Evolutionary conservation across 805 yeast genomes (phyloP), one percentile per base, ranked within the genome.

Genomic region (Yarrowia sp.): DNA sequence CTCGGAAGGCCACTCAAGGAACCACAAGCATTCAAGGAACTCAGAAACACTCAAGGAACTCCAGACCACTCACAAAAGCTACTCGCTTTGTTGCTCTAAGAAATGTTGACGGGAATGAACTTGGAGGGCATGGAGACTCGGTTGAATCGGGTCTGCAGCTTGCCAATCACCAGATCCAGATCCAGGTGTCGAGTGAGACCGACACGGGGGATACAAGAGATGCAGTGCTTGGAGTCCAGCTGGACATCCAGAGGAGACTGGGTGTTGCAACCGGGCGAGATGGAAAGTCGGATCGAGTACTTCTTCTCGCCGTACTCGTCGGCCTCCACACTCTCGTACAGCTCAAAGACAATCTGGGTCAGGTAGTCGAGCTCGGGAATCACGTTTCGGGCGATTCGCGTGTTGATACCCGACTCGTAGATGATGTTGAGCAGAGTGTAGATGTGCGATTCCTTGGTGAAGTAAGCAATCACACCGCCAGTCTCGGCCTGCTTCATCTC

Each of bases 191-290:
- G 87, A 0, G 99, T 95, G 73, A 95, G 82, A 68, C 91, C 88
- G 67, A 92, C 86, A 74, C 95, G 86, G 56, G 98, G 96, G 73
- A 95, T 95, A 75, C 98, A 94, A 33, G 97, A 93, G 70, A 95
- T 95, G 78, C 95, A 94, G 79, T 95, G 99, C 76, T 92, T 93
- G 55, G 92, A 94, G 79, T 95, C 99, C 56, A 95, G 82, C 77
- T 94, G 97, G 55, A 96, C 97, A 79, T 95, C 99, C 71, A 95
- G 83, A 34, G 99, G 99, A 77, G 94, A 97, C 74, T 92, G 97
- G 0, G 98, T 93, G 79, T 95, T 98, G 78, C 99, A 95, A 20
- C 99, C 99, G 0, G 99, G 98, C 6, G 97, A 90, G 72, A 95
- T 83, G n/a, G 94, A 89, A 70, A 95, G 83, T 74, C 98, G 84